Base-by-base conservation (phyloP, 768 basidiomycete genomes). In the Pulveroboletus sp. region DNA sequence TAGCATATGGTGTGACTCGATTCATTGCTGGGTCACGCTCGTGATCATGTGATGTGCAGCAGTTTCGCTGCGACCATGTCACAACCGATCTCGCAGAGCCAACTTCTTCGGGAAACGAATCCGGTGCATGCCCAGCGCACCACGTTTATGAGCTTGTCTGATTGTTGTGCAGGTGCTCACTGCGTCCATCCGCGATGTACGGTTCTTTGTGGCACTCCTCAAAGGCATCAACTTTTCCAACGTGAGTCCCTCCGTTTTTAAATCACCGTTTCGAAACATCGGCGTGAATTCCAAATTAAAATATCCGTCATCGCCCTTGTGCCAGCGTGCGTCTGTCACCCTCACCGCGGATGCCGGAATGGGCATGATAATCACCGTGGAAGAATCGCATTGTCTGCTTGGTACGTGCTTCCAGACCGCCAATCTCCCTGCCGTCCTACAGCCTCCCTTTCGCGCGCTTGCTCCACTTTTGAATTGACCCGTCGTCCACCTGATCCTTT, bases 201-300 rank as follows among this genome's bases (percentile, higher is more conserved):
- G 90, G 45, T 86, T 88, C 59, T 82, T 96, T 47, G 74, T 85
- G 9, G 73, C 83, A 16, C 73, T 96, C 17, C 73, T 97, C 22
- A 81, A 89, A 53, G 89, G 91, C 8, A 83, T 96, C 43, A 86
- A 80, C 59, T 87, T 96, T 65, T 73, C 76, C 29, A 85, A 85
- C 60, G 93, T 93, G 67, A 70, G 84, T 65, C 32, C 43, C 20
- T 24, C 13, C 26, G 42, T 44, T 39, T 34, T 31, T 45, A 8
- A 37, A 39, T 27, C 27, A 19, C 24, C 27, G 37, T 49, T 31
- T 51, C 47, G 34, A 38, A 29, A 37, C 22, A 8, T 30, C 24
- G 49, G 31, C 43, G 9, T 37, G 23, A 38, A 39, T 39, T 46
- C 19, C 35, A 26, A 51, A 53, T 51, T 19, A 46, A 13, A 29